Evolutionary conservation across 2,329 filamentous ascomycete species (phyloP), one percentile per base, ranked within the genome.

Genomic region (Aspergillus oerlinghausenensis): DNA sequence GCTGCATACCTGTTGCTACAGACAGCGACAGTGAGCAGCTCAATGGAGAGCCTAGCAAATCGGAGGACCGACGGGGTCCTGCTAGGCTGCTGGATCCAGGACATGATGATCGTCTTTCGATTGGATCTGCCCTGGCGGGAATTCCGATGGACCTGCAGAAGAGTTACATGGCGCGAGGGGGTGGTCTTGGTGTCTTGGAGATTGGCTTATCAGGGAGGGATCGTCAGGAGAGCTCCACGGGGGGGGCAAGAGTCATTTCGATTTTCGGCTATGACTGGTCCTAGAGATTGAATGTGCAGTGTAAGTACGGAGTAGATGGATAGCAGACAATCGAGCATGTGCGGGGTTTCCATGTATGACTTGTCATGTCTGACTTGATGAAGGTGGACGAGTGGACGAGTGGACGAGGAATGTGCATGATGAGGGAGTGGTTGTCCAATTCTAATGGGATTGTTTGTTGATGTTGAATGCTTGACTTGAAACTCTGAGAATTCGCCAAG

Each of bases 91-190:
- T 47, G 42, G 23, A 25, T 17, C 1, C 7, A 32, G 6, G 29
- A 35, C 35, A 38, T 55, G 3, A 38, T 55, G 3, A 5, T 23
- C 8, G 43, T 5, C 21, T 7, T 47, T 47, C 43, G 40, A 58
- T 58, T 55, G 56, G 56, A 52, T 48, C 21, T 17, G 23, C 43
- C 21, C 52, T 47, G 26, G 21, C 23, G 10, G 23, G 52, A 47
- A 54, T 47, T 19, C 50, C 29, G 26, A 25, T n/a, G 21, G 10
- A 26, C 11, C 49, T 51, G 49, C 35, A 23, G 9, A 19, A 50
- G 23, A 49, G 55, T 59, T 57, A 59, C 57, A 59, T 59, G 54
- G 52, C 32, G 51, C 28, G 26, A 51, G 21, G 49, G 43, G 35
- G 14, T 3, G 14, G 32, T 38, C 32, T 38, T n/a, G 14, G 32